phyloP scores from a whole-genome alignment of 2,329 filamentous ascomycete species.

The Fusarium sterilihyphosum region DNA sequence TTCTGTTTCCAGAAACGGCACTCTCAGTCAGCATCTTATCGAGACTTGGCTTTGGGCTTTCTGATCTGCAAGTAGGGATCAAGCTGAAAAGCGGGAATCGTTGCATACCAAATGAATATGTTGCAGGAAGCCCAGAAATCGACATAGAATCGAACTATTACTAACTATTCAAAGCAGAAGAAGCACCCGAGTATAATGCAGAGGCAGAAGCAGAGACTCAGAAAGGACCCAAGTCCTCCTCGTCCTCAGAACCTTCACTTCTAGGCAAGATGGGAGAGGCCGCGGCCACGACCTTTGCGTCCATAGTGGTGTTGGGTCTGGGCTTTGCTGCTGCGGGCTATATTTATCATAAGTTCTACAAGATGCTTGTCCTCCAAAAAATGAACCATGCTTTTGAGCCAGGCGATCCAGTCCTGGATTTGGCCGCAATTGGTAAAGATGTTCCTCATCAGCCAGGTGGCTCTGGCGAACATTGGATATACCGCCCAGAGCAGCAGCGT shows the following conservation, averaged over 20 bases:
- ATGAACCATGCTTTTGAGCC: slow-evolving; percentile 92
- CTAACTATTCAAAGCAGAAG: slow-evolving; percentile 25
- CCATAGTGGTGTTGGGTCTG: slow-evolving; percentile 75
- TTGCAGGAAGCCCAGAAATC: background rate
- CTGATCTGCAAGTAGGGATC: background rate
- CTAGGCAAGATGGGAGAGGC: slow-evolving; percentile 75
- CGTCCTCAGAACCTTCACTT: slow-evolving; percentile 50
- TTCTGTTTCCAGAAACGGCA: background rate
- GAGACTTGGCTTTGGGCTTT: background rate
- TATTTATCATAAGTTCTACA: slow-evolving; percentile 85
- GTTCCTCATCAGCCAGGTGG: slow-evolving; percentile 56
- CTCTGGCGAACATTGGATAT: slow-evolving; percentile 72
- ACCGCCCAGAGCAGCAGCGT: slow-evolving; percentile 80
- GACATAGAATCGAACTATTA: background rate
- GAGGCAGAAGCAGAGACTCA: background rate
- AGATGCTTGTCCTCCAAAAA: slow-evolving; percentile 88
- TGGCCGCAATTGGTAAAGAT: slow-evolving; percentile 74
- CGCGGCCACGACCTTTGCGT: slow-evolving; percentile 79
- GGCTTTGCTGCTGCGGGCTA: slow-evolving; percentile 76
- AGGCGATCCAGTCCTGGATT: slow-evolving; percentile 87
- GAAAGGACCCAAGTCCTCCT: slow-evolving; percentile 7
- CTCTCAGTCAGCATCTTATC: background rate
- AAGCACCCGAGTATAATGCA: slow-evolving; percentile 5
- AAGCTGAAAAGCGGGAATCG: background rate
- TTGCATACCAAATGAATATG: background rate